Evolutionary conservation across 129 eudicot species (phyloP).

Genomic region (Smallanthus sonchifolius): DNA sequence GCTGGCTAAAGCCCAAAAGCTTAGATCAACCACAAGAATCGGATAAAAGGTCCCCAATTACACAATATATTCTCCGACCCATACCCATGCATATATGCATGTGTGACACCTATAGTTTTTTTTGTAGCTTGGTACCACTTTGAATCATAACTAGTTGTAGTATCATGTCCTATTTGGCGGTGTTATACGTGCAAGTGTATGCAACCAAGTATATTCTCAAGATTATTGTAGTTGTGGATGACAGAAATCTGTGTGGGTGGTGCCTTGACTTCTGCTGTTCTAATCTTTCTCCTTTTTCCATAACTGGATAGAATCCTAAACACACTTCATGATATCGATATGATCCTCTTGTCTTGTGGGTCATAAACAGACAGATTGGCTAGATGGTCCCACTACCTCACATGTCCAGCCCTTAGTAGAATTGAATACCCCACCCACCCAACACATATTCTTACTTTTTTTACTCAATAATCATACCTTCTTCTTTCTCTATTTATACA

Average conservation of each 20-base stretch:
- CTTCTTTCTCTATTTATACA: constrained; percentile 30
- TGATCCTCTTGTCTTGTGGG: constrained; percentile 42
- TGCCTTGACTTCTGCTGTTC: constrained; percentile 41
- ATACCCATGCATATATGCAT: constrained; percentile 43
- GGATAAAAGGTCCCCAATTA: constrained; percentile 22
- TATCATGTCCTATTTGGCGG: constrained; percentile 14
- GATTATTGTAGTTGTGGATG: constrained; percentile 56
- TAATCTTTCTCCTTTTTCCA: constrained; percentile 39
- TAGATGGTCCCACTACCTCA: constrained; percentile 57
- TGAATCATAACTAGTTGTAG: no score
- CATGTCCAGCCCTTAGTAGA: constrained; percentile 40
- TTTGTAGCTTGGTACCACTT: constrained; percentile 8
- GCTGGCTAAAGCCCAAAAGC: no score
- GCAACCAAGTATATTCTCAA: no score
- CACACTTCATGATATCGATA: constrained; percentile 36
- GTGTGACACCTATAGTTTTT: constrained; percentile 35
- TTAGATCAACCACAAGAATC: no score
- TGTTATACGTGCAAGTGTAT: no score
- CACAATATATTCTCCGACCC: constrained; percentile 11
- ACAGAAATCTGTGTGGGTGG: constrained; percentile 43
- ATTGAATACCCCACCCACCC: constrained; percentile 21
- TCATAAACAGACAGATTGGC: constrained; percentile 46
- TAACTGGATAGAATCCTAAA: constrained; percentile 61
- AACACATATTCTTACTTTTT: constrained; percentile 31
- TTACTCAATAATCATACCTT: constrained; percentile 31